Conservation (phyloP, 164 flowering plant species). For the Annona squamosa region DNA sequence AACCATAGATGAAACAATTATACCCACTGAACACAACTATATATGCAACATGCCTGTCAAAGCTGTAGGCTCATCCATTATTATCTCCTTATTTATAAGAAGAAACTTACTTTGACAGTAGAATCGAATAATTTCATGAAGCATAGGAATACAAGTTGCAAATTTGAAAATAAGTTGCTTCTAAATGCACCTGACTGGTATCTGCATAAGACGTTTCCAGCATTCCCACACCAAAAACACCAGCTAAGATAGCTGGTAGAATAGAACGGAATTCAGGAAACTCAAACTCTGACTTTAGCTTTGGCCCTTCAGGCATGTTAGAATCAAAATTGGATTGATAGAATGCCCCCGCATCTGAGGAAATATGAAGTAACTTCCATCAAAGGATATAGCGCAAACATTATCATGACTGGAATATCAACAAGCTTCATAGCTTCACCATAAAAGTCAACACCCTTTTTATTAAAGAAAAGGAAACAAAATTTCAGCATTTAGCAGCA, state of each 20-base stretch:
- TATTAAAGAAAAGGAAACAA: neutral
- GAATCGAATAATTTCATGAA: neutral
- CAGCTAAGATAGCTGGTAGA: slow-evolving; percentile 42
- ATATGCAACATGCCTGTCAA: neutral
- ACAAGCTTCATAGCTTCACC: neutral
- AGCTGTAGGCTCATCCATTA: neutral
- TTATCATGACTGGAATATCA: slow-evolving; percentile 9
- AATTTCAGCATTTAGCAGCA: neutral
- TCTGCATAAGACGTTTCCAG: slow-evolving; percentile 60
- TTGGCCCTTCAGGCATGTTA: slow-evolving; percentile 16
- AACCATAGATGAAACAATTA: slow-evolving; percentile 10
- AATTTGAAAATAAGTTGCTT: neutral
- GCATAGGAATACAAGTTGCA: neutral
- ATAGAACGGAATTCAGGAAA: slow-evolving; percentile 12
- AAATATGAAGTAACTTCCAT: neutral
- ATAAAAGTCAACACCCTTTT: neutral
- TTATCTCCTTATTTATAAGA: neutral
- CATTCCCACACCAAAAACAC: slow-evolving; percentile 47
- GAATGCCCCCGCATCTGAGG: slow-evolving; percentile 21
- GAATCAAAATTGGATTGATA: neutral
- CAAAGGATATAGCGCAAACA: slow-evolving; percentile 11
- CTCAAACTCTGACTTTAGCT: slow-evolving; percentile 7
- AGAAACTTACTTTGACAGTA: neutral
- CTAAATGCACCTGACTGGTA: slow-evolving; percentile 40
- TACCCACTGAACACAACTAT: neutral